Evolutionary conservation across 768 basidiomycete species (phyloP).

Genomic region (Lactifluus subvellereus): DNA sequence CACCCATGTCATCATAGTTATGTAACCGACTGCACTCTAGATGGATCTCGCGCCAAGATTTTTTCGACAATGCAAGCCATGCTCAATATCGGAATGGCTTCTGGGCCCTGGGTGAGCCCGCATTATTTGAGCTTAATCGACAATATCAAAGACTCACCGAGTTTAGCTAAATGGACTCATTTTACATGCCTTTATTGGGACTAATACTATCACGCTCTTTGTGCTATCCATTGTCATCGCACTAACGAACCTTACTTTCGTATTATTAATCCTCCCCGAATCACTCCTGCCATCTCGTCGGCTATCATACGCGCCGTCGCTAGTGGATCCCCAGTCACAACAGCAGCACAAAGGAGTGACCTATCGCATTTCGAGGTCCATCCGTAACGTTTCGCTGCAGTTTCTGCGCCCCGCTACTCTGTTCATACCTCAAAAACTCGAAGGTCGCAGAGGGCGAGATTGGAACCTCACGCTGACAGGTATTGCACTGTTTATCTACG

Average conservation of each 20-base stretch:
- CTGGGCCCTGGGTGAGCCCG: slow-evolving; percentile 23
- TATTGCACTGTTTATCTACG: slow-evolving; percentile 20
- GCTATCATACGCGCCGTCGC: neutral
- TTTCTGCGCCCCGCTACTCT: slow-evolving; percentile 21
- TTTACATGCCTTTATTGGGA: slow-evolving; percentile 12
- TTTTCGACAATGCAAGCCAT: slow-evolving; percentile 25
- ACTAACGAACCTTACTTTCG: slow-evolving; percentile 18
- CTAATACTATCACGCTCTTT: slow-evolving; percentile 17
- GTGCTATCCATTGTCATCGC: slow-evolving; percentile 20
- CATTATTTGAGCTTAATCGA: neutral
- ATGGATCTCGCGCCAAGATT: slow-evolving; percentile 24
- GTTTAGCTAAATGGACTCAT: slow-evolving; percentile 21
- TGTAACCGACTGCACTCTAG: slow-evolving; percentile 23
- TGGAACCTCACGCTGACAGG: slow-evolving; percentile 26
- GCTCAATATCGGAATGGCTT: slow-evolving; percentile 25
- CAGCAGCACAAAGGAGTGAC: neutral
- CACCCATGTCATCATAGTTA: slow-evolving; percentile 9
- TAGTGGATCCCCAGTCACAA: neutral
- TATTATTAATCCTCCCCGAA: slow-evolving; percentile 23
- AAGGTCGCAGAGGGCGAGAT: slow-evolving; percentile 20
- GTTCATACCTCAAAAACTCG: slow-evolving; percentile 19
- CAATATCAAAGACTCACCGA: neutral
- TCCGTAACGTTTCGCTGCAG: slow-evolving; percentile 7
- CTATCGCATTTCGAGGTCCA: neutral
- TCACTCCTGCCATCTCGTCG: slow-evolving; percentile 18